A percentile compares a stretch with the other conserved stretches of the same genome.
Evolutionary conservation across 306 rosid species (phyloP).

Genomic region (Vigna reflexopilosa): DNA sequence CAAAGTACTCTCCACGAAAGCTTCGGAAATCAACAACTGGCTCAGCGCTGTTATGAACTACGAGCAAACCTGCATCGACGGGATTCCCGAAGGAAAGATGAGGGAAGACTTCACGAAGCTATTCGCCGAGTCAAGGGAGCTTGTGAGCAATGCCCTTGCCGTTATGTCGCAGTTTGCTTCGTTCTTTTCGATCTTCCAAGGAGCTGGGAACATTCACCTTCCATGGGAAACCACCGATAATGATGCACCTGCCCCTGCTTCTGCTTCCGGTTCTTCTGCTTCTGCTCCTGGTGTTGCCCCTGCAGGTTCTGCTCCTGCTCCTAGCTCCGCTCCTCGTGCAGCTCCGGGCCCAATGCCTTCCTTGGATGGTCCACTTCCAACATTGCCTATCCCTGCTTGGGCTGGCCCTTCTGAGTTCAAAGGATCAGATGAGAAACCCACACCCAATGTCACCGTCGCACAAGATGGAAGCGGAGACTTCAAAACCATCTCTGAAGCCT

Average conservation of each 20-base stretch:
- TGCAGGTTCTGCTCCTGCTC: not conserved
- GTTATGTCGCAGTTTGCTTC: slow-evolving; percentile 53
- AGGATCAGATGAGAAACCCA: slow-evolving; percentile 54
- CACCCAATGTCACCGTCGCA: slow-evolving; percentile 79
- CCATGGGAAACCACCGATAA: slow-evolving; percentile 14
- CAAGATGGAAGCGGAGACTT: slow-evolving; percentile 76
- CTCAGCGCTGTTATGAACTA: slow-evolving; percentile 81
- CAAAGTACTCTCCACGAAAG: slow-evolving; percentile 22
- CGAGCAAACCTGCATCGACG: slow-evolving; percentile 78
- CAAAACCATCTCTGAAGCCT: slow-evolving; percentile 74
- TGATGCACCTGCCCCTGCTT: slow-evolving; percentile 6
- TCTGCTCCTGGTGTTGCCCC: not conserved
- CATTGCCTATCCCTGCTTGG: slow-evolving; percentile 49
- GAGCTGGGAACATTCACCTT: slow-evolving; percentile 46
- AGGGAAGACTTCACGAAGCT: slow-evolving; percentile 47
- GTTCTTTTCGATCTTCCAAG: slow-evolving; percentile 42
- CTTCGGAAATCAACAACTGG: slow-evolving; percentile 72
- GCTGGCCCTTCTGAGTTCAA: slow-evolving; percentile 42
- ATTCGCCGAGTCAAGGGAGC: slow-evolving; percentile 49
- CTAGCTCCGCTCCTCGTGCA: not conserved
- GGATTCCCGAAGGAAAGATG: slow-evolving; percentile 63
- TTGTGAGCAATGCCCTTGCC: slow-evolving; percentile 77
- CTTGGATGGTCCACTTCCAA: slow-evolving; percentile 36
- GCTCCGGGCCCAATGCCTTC: slow-evolving; percentile 35
- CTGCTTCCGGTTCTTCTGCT: not conserved